phyloP scores from a whole-genome alignment of 805 yeast species.

The Nakazawaea wickerhamii region DNA sequence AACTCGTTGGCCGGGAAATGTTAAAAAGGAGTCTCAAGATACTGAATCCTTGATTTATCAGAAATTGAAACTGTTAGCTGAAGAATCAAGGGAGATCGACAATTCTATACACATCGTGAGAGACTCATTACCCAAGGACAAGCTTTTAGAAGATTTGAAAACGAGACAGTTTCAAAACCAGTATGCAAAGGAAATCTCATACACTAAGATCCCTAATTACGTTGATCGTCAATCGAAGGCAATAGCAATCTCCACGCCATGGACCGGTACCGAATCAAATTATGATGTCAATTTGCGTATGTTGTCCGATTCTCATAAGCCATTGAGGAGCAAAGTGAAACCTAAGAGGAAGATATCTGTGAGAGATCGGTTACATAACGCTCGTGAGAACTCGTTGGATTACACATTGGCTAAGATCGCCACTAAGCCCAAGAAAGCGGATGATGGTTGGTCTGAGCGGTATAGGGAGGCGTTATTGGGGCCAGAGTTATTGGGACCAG shows the following conservation, averaged over 20 bases:
- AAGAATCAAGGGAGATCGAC: constrained; percentile 32
- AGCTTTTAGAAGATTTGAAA: constrained; percentile 24
- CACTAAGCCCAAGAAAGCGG: constrained; percentile 29
- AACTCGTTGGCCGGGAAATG: not conserved
- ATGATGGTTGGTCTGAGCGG: constrained; percentile 47
- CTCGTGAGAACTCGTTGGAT: constrained; percentile 62
- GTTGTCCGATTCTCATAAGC: constrained; percentile 48
- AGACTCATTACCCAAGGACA: constrained; percentile 22
- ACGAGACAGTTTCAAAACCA: constrained; percentile 30
- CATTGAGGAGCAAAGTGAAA: constrained; percentile 19
- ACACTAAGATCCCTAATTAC: constrained; percentile 35
- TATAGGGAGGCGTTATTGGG: constrained; percentile 63
- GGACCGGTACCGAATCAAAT: constrained; percentile 52
- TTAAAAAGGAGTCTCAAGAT: constrained; percentile 14
- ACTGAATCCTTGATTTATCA: constrained; percentile 26
- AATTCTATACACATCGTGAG: constrained; percentile 30
- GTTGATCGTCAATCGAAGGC: constrained; percentile 41
- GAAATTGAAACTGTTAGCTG: constrained; percentile 36
- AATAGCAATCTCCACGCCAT: constrained; percentile 45
- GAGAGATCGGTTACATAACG: constrained; percentile 44
- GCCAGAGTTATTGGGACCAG: constrained; percentile 42
- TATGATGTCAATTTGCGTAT: constrained; percentile 46
- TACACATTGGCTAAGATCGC: constrained; percentile 43
- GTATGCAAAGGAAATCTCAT: constrained; percentile 36
- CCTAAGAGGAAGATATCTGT: constrained; percentile 18